These are phyloP conservation scores for Aspergillus avenaceus DNA, from an alignment of 495 filamentous ascomycete species.

Conservation along the genomic window DNA sequence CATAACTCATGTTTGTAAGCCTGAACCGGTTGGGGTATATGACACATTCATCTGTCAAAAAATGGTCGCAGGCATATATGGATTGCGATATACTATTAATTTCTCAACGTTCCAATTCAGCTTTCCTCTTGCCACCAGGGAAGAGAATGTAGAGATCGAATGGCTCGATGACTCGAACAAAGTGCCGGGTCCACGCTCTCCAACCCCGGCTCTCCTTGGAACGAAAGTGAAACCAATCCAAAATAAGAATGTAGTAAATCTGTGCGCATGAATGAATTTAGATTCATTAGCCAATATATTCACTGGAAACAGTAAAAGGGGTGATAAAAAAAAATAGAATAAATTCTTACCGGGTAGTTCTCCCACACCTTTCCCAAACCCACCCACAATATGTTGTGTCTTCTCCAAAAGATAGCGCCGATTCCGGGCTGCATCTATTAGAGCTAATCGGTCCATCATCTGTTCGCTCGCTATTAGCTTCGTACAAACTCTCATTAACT, in stretches of 20 bases:
- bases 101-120: conserved; percentile 1
- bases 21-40: conserved; percentile 4
- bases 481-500: neutral
- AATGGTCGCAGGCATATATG: neutral
- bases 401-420: conserved; percentile 78
- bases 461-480: conserved; percentile 21
- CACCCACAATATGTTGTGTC: conserved; percentile 87
- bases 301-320: neutral
- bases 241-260: conserved; percentile 91
- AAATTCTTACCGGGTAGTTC: conserved; percentile 60
- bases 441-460: conserved; percentile 59
- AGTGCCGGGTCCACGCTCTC: conserved; percentile 62
- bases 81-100: neutral
- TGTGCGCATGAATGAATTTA: conserved; percentile 12
- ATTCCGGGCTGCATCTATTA: conserved; percentile 58
- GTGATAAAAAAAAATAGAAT: neutral
- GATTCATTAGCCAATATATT: conserved; percentile 1
- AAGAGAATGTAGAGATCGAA: conserved; percentile 38
- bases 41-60: neutral
- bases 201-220: conserved; percentile 59
- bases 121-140: conserved; percentile 31
- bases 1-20: neutral
- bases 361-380: conserved; percentile 80
- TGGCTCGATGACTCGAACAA: conserved; percentile 54
- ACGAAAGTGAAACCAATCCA: conserved; percentile 72